Evolutionary conservation across 1,284 basidiomycete species (phyloP), one percentile per base, ranked within the genome.

Genomic region (Sphaerobolus stellatus): DNA sequence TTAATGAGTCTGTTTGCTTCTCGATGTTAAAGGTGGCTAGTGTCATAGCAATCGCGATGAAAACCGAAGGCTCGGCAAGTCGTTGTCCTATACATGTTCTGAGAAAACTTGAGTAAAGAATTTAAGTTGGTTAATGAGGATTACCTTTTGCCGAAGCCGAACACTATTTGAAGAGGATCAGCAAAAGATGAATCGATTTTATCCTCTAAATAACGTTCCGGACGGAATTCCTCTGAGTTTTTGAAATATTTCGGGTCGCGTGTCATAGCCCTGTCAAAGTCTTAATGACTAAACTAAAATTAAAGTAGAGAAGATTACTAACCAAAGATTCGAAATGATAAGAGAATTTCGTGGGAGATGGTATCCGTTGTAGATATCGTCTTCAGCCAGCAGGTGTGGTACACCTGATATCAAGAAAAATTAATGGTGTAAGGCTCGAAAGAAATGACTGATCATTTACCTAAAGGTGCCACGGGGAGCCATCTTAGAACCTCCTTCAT

Each of bases 11-110:
- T 13, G 51, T 48, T 3, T 58, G 54, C 40, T 57, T 61, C 4
- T 59, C 48, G 40, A 68, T 61, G 43, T 65, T 59, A 59, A 71
- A 67, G 8, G 63, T 58, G 45, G 65, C 65, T 8, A 69, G 60
- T 48, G 69, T 64, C 33, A 63, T 62, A 14, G 66, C 66, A 34
- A 71, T 56, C 24, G 61, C 58, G 30, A 72, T 61, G 61, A 71
- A 73, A 30, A 71, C 50, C 4, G 69, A 67, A 50, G 61, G 66
- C 48, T 68, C 65, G 8, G 70, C 67, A 27, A 71, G 62, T 56
- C 62, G 63, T 62, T 68, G 66, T 1, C 70, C 71, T 1, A 69
- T 68, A 52, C 69, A 71, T 9, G 56, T 54, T 7, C 58, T 61
- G n/a, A n/a, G n/a, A n/a, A n/a, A n/a, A 31, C n/a, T n/a, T n/a